Conservation (phyloP, 805 yeast genomes). For the Vanderwaltozyma yarrowii region DNA sequence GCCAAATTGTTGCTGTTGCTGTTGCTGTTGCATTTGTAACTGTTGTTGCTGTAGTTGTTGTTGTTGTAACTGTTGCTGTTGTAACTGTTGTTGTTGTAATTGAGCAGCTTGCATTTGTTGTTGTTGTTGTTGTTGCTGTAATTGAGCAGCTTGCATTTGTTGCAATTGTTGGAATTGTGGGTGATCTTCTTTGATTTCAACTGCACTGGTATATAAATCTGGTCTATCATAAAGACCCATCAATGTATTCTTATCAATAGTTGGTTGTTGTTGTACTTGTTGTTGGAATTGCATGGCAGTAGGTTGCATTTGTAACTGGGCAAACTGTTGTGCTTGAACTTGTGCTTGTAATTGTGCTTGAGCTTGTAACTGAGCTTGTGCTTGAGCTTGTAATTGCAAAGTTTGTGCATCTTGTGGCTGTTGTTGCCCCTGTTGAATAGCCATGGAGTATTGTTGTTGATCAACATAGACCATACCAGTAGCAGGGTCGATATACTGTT, state of each 20-base stretch:
- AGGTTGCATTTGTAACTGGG: slow-evolving; percentile 9
- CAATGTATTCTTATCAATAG: slow-evolving; percentile 14
- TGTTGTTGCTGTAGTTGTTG: slow-evolving; percentile 12
- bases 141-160: slow-evolving; percentile 16
- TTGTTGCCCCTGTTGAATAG: slow-evolving; percentile 16
- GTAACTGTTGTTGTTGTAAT: slow-evolving; percentile 10
- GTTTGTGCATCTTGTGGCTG: slow-evolving; percentile 17
- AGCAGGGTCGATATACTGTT: slow-evolving; percentile 64
- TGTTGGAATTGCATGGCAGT: slow-evolving; percentile 3
- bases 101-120: slow-evolving; percentile 6
- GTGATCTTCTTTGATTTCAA: slow-evolving; percentile 19
- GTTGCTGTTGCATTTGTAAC: slow-evolving; percentile 17
- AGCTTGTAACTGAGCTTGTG: slow-evolving; percentile 13
- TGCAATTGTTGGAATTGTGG: slow-evolving; percentile 26
- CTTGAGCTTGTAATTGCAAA: slow-evolving; percentile 8
- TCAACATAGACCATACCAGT: slow-evolving; percentile 65
- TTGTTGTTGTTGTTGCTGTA: slow-evolving; percentile 5
- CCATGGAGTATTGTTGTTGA: slow-evolving; percentile 42
- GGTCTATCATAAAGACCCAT: slow-evolving; percentile 24
- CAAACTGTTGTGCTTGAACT: slow-evolving; percentile 10
- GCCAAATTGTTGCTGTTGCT: slow-evolving; percentile 5
- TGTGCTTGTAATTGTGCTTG: slow-evolving; percentile 8
- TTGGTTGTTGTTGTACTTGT: slow-evolving; percentile 10
- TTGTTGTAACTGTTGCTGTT: slow-evolving; percentile 5
- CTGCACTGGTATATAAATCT: slow-evolving; percentile 22